A percentile compares a stretch with the other conserved stretches of the same genome.
Evolutionary conservation across 345 rosid species (phyloP).

Genomic region (Turritis glabra): DNA sequence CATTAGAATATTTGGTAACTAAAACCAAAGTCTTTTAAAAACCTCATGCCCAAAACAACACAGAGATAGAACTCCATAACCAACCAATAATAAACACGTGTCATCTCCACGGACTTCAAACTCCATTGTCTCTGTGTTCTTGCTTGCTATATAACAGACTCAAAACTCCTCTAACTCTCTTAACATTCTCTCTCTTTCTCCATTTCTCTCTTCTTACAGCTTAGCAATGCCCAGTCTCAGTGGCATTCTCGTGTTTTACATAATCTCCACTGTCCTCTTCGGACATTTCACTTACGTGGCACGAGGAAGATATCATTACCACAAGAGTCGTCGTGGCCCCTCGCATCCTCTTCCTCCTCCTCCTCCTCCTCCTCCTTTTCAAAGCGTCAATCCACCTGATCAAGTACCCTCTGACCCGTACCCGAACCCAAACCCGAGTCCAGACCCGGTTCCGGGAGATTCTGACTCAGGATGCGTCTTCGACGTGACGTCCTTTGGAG

Average conservation of each 20-base stretch:
- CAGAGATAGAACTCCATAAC: conserved; percentile 36
- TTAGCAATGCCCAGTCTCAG: conserved; percentile 22
- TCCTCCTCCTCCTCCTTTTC: background rate
- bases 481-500: conserved; percentile 76
- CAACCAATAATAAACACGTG: conserved; percentile 54
- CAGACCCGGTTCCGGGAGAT: conserved; percentile 40
- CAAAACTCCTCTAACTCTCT: conserved; percentile 18
- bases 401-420: conserved; percentile 70
- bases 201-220: background rate
- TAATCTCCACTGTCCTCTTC: conserved; percentile 23
- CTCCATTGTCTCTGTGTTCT: conserved; percentile 10
- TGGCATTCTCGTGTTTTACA: conserved; percentile 32
- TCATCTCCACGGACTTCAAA: conserved; percentile 17
- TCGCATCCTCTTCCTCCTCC: conserved; percentile 33
- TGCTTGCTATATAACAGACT: conserved; percentile 41
- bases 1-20: conserved; percentile 21
- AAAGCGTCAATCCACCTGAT: conserved; percentile 34
- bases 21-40: conserved; percentile 16
- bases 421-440: conserved; percentile 43
- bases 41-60: conserved; percentile 14
- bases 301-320: conserved; percentile 64
- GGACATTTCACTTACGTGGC: conserved; percentile 33
- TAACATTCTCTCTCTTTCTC: conserved; percentile 2
- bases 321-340: conserved; percentile 51
- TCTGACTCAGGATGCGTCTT: conserved; percentile 44